Conservation (phyloP, 2,329 filamentous ascomycete genomes). For the Fusarium sororula region DNA sequence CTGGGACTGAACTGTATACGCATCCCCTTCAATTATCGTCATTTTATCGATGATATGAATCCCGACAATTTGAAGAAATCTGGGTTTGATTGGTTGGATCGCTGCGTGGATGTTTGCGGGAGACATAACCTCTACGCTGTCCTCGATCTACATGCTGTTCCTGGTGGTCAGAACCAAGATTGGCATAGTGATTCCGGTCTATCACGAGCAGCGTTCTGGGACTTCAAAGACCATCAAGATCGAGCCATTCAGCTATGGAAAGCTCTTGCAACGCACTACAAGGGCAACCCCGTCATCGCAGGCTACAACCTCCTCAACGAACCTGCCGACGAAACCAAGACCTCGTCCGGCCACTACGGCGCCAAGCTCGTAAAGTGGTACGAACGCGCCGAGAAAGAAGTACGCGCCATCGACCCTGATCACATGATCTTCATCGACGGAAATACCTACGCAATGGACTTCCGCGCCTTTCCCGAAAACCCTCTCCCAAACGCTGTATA, state of each 20-base stretch:
- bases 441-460: conserved; percentile 65
- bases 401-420: conserved; percentile 54
- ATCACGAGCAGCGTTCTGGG: conserved; percentile 55
- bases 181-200: conserved; percentile 56
- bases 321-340: conserved; percentile 45
- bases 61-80: conserved; percentile 56
- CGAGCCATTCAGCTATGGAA: conserved; percentile 56
- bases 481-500: conserved; percentile 60
- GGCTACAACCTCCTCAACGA: conserved; percentile 53
- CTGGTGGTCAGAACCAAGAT: conserved; percentile 58
- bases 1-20: conserved; percentile 67
- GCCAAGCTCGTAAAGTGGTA: conserved; percentile 52
- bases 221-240: conserved; percentile 58
- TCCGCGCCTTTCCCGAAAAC: conserved; percentile 52
- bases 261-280: conserved; percentile 53
- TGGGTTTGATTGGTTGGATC: conserved; percentile 60
- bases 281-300: conserved; percentile 52
- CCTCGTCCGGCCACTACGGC: conserved; percentile 25
- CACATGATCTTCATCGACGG: conserved; percentile 62
- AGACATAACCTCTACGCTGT: conserved; percentile 55
- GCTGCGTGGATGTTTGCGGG: conserved; percentile 56
- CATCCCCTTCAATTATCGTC: conserved; percentile 68
- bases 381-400: conserved; percentile 49
- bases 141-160: conserved; percentile 55
- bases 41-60: conserved; percentile 63